A percentile compares a stretch with the other conserved stretches of the same genome.
phyloP scores from a whole-genome alignment of 2,329 filamentous ascomycete species.

The Aspergillus hortae region DNA sequence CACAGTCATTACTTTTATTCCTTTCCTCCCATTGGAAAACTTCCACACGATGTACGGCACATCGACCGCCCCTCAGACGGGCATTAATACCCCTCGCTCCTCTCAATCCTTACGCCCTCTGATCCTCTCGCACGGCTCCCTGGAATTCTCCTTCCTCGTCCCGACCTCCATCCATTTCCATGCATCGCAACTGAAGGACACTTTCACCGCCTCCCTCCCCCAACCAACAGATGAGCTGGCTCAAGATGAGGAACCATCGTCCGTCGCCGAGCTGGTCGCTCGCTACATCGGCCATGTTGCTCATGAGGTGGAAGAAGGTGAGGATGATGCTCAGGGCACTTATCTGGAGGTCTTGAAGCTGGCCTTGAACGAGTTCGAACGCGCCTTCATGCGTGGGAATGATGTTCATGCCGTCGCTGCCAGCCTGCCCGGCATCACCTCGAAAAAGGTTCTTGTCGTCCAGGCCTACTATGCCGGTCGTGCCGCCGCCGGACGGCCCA shows the following conservation, averaged over 20 bases:
- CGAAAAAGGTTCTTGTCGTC: constrained; percentile 88
- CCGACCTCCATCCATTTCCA: constrained; percentile 95
- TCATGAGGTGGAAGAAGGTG: constrained; percentile 83
- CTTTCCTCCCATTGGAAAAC: too few species aligned
- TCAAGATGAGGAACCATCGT: constrained; percentile 98
- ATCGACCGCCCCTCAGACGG: constrained; percentile 79
- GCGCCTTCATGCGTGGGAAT: constrained; percentile 89
- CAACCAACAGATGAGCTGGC: constrained; percentile 94
- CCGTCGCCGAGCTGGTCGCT: constrained; percentile 84
- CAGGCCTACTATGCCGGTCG: constrained; percentile 89
- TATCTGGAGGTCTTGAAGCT: constrained; percentile 92
- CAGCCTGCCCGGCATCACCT: constrained; percentile 79
- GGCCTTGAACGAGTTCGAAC: constrained; percentile 92
- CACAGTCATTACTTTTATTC: too few species aligned
- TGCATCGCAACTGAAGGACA: constrained; percentile 88
- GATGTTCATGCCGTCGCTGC: constrained; percentile 91
- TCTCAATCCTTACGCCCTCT: constrained; percentile 89
- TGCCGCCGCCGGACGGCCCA: constrained; percentile 75
- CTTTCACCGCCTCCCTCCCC: constrained; percentile 80
- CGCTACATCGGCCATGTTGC: constrained; percentile 91
- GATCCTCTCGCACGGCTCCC: constrained; percentile 84
- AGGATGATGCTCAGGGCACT: constrained; percentile 82
- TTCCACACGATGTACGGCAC: constrained; percentile 75
- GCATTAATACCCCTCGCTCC: constrained; percentile 92
- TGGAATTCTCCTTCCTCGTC: constrained; percentile 94